A percentile compares a stretch with the other conserved stretches of the same genome.
Evolutionary conservation across 2,329 filamentous ascomycete species (phyloP).

Genomic region (Ophiocordyceps unilateralis): DNA sequence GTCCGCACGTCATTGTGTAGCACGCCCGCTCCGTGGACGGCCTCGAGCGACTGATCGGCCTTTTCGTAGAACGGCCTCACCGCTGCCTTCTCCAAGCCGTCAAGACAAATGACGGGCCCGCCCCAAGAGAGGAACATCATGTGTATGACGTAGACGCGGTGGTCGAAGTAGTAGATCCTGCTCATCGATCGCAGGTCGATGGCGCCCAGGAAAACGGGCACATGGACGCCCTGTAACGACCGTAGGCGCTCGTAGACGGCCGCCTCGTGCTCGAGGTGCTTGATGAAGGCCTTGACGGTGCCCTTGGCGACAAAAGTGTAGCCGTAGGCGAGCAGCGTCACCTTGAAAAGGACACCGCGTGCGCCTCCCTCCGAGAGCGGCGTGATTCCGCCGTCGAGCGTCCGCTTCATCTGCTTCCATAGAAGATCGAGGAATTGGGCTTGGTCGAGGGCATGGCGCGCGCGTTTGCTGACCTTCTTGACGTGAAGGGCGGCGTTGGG

Average conservation of each 20-base stretch:
- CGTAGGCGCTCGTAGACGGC: conserved; percentile 16
- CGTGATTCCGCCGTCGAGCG: conserved; percentile 13
- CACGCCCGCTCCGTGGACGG: conserved; percentile 11
- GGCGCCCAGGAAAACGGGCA: conserved; percentile 20
- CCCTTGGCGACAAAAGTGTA: conserved; percentile 27
- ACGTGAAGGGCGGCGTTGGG: conserved; percentile 20
- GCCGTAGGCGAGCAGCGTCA: conserved; percentile 21
- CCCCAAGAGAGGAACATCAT: conserved; percentile 19
- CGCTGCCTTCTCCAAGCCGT: conserved; percentile 7
- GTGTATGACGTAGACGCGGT: conserved; percentile 14
- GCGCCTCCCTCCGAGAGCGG: conserved; percentile 13
- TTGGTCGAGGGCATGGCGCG: conserved; percentile 13
- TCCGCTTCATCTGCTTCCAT: conserved; percentile 11
- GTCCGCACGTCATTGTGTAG: conserved; percentile 9
- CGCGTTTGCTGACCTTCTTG: not conserved
- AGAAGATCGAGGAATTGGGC: conserved; percentile 13
- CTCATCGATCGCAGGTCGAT: conserved; percentile 16
- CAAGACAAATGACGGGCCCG: too few relatives aligned
- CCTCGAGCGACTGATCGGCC: conserved; percentile 5
- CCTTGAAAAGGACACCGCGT: conserved; percentile 21
- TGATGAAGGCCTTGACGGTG: conserved; percentile 14
- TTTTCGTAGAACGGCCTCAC: too few relatives aligned
- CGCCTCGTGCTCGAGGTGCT: conserved; percentile 18
- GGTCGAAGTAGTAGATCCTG: conserved; percentile 16
- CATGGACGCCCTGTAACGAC: conserved; percentile 14